These are phyloP conservation scores for Solanum aculeatissimum DNA, from an alignment of 305 asterid species.

Conservation along the genomic window DNA sequence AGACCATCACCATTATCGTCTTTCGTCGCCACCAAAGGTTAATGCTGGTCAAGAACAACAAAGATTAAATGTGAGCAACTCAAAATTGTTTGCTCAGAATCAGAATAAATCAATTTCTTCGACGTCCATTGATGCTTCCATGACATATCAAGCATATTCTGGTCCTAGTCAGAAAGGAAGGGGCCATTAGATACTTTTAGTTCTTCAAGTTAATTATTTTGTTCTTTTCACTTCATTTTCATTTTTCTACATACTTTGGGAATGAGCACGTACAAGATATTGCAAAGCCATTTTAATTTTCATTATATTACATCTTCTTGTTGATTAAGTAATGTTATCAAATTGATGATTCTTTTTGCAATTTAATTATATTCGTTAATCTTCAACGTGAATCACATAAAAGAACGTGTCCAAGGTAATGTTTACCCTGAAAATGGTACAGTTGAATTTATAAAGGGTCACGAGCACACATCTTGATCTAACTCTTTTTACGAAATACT, in stretches of 20 bases:
- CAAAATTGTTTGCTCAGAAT: neutral
- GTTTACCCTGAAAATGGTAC: too few species aligned
- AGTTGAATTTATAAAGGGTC: too few species aligned
- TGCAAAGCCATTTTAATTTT: neutral
- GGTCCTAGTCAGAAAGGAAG: conserved; percentile 14
- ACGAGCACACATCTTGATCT: too few species aligned
- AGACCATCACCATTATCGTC: neutral
- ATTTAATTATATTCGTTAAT: neutral
- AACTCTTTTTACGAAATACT: too few species aligned
- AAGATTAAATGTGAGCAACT: neutral
- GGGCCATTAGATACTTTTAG: neutral
- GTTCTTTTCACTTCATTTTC: neutral
- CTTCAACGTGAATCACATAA: neutral
- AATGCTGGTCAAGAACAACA: neutral
- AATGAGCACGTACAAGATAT: neutral
- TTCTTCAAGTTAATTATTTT: neutral
- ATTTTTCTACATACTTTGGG: neutral
- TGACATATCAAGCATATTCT: conserved; percentile 2
- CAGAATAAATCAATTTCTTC: neutral
- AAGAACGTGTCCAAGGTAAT: neutral
- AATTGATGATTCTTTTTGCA: neutral
- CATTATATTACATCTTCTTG: neutral
- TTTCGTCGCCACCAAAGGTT: neutral
- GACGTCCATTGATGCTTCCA: neutral
- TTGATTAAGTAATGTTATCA: neutral